Evolutionary conservation across 495 filamentous ascomycete genomes (phyloP).

Genomic region (Pyrenopolyporus hunteri): DNA sequence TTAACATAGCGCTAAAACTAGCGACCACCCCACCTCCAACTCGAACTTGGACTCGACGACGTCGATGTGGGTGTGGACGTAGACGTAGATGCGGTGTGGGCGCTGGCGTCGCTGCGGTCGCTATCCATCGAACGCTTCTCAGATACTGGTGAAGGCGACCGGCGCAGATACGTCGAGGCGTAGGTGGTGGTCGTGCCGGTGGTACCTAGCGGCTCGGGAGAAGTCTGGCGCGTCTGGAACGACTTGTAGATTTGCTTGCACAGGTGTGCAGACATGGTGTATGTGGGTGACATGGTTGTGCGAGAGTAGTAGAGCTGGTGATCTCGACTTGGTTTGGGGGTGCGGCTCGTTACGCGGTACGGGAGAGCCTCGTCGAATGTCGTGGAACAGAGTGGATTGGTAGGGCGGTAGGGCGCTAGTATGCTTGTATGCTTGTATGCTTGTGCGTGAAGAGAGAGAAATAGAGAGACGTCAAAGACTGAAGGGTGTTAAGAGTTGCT

Average conservation of each 20-base stretch:
- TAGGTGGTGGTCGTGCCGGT: slow-evolving; percentile 29
- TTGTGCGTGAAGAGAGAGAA: too few relatives aligned
- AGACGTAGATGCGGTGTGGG: slow-evolving; percentile 18
- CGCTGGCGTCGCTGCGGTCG: slow-evolving; percentile 43
- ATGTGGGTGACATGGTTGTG: slow-evolving; percentile 55
- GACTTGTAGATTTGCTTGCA: slow-evolving; percentile 59
- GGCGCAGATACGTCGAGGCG: slow-evolving; percentile 41
- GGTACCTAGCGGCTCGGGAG: slow-evolving; percentile 38
- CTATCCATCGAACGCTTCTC: slow-evolving; percentile 53
- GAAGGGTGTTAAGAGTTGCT: neutral
- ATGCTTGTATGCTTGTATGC: slow-evolving; percentile 21
- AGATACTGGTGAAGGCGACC: slow-evolving; percentile 44
- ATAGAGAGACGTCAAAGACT: slow-evolving; percentile 2
- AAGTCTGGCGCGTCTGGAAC: slow-evolving; percentile 49
- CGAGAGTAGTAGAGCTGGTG: slow-evolving; percentile 10
- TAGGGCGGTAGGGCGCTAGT: neutral
- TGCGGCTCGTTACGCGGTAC: neutral
- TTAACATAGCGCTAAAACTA: neutral
- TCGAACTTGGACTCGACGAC: slow-evolving; percentile 22
- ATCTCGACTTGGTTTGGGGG: slow-evolving; percentile 3
- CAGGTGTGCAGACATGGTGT: slow-evolving; percentile 60
- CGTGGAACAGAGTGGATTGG: neutral
- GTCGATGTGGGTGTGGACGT: neutral
- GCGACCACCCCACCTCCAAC: slow-evolving; percentile 38
- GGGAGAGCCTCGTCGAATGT: neutral